Base-by-base conservation (phyloP, 768 basidiomycete genomes). In the Infundibulicybe gibba region DNA sequence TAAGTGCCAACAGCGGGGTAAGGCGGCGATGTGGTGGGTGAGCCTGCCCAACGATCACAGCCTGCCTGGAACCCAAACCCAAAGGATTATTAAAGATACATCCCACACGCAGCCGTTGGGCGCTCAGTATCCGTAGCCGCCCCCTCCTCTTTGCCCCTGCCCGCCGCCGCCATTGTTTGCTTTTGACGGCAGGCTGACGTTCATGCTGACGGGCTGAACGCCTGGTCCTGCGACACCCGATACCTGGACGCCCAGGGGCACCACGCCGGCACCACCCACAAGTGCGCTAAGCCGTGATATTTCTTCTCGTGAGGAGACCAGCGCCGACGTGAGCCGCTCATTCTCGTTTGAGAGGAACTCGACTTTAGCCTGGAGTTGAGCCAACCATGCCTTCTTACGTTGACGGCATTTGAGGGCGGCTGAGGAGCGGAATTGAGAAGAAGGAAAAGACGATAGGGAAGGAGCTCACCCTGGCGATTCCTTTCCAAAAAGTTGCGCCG, bases 321-420 rank as follows among this genome's bases (percentile, higher is more conserved):
- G 83, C 8, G 93, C 93, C 8, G 81, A 76, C 30, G 90, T 86
- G 19, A 99, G 81, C 17, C 91, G 84, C 64, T 98, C 95, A 67
- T 99, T 99, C 68, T 99, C 97, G 53, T 86, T 83, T n/a, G 78
- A 73, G 34, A 99, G 80, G 55, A 74, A 89, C 62, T 99, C 97
- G 66, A 95, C 93, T 59, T 94, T 94, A 34, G 86, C 81, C 65
- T 99, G 97, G 14, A 99, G 75, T 52, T 90, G 85, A 21, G 84
- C 77, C 12, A 98, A 79, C 97, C 97, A 99, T 4, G 93, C 93
- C 66, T 99, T 99, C 70, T 99, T 99, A 49, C 97, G 88, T 62
- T 99, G 97, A 32, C 97, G 92, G 68, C 97, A 99, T 70, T 98
- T 98, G 55, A 98, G 82, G 5, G 97, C 97, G 51, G 97, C 95